phyloP scores from a whole-genome alignment of 257 asterid species.

The Solanum ossicruentum region DNA sequence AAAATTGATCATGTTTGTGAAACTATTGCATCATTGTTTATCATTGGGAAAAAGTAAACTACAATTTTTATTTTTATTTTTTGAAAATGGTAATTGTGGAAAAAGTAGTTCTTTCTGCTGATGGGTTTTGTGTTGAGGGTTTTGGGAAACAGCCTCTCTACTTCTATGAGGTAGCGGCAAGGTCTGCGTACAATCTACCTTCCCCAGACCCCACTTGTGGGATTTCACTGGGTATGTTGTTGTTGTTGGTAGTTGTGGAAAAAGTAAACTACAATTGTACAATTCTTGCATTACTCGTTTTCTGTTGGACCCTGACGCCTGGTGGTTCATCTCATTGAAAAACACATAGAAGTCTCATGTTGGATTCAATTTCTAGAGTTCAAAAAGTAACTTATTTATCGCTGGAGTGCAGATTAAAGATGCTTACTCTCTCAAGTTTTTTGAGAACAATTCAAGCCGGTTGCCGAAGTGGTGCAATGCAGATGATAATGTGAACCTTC shows the following conservation, averaged over 20 bases:
- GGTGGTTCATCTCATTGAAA: background rate
- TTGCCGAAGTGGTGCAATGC: conserved; percentile 93
- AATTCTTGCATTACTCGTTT: background rate
- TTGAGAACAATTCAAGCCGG: conserved; percentile 58
- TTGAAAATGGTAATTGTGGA: too few species aligned
- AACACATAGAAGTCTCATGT: background rate
- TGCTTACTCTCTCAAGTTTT: conserved; percentile 63
- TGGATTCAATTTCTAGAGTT: background rate
- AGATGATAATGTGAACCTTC: conserved; percentile 61
- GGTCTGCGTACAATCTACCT: too few species aligned
- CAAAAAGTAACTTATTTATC: background rate
- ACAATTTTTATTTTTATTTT: too few species aligned
- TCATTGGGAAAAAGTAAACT: background rate
- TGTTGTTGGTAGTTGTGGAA: too few species aligned
- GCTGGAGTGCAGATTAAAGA: conserved; percentile 69
- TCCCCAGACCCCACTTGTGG: too few species aligned
- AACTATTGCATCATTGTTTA: background rate
- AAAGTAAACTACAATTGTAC: too few species aligned
- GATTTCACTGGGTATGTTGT: too few species aligned
- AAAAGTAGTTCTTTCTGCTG: too few species aligned
- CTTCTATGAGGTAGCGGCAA: too few species aligned
- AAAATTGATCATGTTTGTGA: background rate
- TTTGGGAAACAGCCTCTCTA: too few species aligned
- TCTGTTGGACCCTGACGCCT: background rate
- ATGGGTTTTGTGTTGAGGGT: too few species aligned